Evolutionary conservation across 2,329 filamentous ascomycete genomes (phyloP).

Genomic region (Chaetoscypha palmicola): DNA sequence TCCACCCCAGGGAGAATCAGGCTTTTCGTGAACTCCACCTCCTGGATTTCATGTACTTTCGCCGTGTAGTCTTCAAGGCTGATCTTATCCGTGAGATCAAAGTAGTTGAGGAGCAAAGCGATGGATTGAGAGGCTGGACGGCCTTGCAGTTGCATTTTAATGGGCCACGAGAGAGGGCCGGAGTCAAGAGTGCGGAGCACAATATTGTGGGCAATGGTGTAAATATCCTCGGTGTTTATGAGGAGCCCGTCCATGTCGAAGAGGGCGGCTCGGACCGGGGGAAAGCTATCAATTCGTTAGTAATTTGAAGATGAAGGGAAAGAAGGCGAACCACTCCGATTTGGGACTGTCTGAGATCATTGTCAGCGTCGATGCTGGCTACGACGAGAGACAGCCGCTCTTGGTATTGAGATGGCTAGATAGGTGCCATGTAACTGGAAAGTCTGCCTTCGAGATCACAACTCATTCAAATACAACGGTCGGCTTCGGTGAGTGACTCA

Average conservation of each 20-base stretch:
- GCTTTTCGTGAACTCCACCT: constrained; percentile 61
- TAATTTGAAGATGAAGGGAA: no score
- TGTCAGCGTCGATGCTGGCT: no score
- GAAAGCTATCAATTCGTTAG: no score
- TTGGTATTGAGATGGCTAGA: not conserved
- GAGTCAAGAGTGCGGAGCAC: constrained; percentile 69
- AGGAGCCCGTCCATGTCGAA: constrained; percentile 99
- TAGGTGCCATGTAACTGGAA: no score
- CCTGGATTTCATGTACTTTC: constrained; percentile 57
- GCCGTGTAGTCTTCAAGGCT: constrained; percentile 56
- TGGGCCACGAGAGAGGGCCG: constrained; percentile 72
- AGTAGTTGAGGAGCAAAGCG: constrained; percentile 69
- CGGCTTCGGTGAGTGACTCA: no score
- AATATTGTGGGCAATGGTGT: constrained; percentile 76
- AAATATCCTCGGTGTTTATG: constrained; percentile 85
- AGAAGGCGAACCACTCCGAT: no score
- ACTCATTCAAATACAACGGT: no score
- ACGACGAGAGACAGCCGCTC: no score
- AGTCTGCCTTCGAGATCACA: no score
- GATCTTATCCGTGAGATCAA: constrained; percentile 62
- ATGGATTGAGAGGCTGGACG: constrained; percentile 35
- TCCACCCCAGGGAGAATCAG: constrained; percentile 72
- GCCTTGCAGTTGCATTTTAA: constrained; percentile 72
- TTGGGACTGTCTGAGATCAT: no score
- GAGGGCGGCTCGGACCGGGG: constrained; percentile 78